A percentile compares a stretch with the other conserved stretches of the same genome.
phyloP scores from a whole-genome alignment of 2,329 filamentous ascomycete genomes.

The Basipetospora chlamydospora region DNA sequence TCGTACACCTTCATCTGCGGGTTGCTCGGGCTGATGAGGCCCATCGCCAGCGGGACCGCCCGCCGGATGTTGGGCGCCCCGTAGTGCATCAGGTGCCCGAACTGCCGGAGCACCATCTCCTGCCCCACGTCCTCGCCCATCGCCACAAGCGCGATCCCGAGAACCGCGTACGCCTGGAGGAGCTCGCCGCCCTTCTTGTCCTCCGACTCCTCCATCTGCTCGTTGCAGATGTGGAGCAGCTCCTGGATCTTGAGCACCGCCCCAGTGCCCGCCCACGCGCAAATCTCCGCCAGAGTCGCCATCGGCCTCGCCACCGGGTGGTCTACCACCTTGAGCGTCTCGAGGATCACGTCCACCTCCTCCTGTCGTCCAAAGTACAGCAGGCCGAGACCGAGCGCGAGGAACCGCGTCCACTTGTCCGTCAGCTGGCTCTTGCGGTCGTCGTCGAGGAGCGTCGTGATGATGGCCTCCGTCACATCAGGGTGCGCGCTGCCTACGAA shows the following conservation, averaged over 20 bases:
- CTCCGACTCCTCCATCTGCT: conserved; percentile 86
- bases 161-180: conserved; percentile 87
- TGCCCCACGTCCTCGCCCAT: conserved; percentile 99
- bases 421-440: conserved; percentile 82
- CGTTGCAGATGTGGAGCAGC: conserved; percentile 93
- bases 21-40: conserved; percentile 90
- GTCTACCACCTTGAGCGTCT: conserved; percentile 92
- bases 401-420: conserved; percentile 96
- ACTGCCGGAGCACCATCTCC: conserved; percentile 96
- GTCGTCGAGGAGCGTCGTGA: conserved; percentile 85
- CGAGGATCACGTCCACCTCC: conserved; percentile 94
- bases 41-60: conserved; percentile 91
- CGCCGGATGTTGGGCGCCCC: conserved; percentile 94
- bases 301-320: conserved; percentile 97
- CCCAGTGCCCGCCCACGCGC: conserved; percentile 94
- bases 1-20: conserved; percentile 99
- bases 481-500: conserved; percentile 88
- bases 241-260: conserved; percentile 96
- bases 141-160: conserved; percentile 83
- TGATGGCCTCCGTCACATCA: conserved; percentile 81
- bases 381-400: conserved; percentile 82
- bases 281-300: conserved; percentile 85
- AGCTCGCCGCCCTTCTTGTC: conserved; percentile 94
- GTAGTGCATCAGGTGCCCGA: conserved; percentile 98
- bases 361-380: conserved; percentile 95